A percentile compares a stretch with the other conserved stretches of the same genome.
phyloP scores from a whole-genome alignment of 257 asterid species.

The Ilex aquifolium region DNA sequence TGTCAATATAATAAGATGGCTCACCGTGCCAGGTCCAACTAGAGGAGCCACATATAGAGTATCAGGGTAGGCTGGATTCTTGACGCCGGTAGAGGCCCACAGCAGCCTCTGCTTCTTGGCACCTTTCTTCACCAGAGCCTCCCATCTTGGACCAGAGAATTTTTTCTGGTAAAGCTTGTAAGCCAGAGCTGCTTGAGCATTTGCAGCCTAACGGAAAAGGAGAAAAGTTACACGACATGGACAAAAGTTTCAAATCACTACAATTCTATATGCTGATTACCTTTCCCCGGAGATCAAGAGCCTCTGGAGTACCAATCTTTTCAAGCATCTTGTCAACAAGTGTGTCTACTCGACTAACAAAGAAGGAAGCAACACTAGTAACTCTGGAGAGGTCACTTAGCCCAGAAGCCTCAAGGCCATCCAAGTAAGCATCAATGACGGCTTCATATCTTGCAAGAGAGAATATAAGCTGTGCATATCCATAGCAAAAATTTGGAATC shows the following conservation, averaged over 20 bases:
- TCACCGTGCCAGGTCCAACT: constrained; percentile 95
- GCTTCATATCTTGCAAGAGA: constrained; percentile 95
- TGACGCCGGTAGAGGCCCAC: constrained; percentile 99
- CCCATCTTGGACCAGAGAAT: constrained; percentile 99
- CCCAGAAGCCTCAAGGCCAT: constrained; percentile 98
- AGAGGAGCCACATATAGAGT: constrained; percentile 98
- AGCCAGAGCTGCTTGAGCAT: constrained; percentile 96
- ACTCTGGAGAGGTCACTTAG: constrained; percentile 86
- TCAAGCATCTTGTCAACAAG: constrained; percentile 98
- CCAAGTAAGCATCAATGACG: constrained; percentile 96
- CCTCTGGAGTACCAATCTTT: constrained; percentile 90
- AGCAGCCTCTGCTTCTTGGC: constrained; percentile 98
- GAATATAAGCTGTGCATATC: constrained; percentile 75
- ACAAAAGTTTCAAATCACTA: constrained; percentile 6
- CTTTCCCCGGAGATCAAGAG: constrained; percentile 96
- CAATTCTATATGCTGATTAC: constrained; percentile 23
- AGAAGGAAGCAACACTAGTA: constrained; percentile 97
- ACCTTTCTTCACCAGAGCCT: constrained; percentile 93
- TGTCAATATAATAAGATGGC: constrained; percentile 24
- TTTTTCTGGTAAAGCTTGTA: constrained; percentile 89
- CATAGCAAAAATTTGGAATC: constrained; percentile 13
- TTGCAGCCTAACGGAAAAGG: constrained; percentile 68
- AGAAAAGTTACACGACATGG: neutral
- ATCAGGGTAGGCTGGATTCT: constrained; percentile 97
- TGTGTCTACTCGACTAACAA: constrained; percentile 94